Evolutionary conservation across 2,329 filamentous ascomycete genomes (phyloP).

Genomic region (Ampelomyces quisqualis): DNA sequence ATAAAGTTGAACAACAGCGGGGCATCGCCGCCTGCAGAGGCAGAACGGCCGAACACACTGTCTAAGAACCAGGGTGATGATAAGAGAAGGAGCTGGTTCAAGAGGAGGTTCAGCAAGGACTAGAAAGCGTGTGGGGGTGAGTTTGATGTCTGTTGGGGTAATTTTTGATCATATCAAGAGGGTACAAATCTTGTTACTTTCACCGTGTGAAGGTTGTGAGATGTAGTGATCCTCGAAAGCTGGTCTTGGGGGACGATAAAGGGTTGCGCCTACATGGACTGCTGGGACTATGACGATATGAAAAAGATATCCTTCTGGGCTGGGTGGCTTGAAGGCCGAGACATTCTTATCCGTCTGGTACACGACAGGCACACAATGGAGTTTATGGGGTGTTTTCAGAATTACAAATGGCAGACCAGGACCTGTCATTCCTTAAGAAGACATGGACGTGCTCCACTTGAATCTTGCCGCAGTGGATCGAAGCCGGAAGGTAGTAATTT

Average conservation of each 20-base stretch:
- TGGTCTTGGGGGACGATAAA: conserved; percentile 3
- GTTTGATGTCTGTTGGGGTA: no score
- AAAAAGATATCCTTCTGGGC: conserved; percentile 5
- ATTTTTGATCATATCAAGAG: neutral
- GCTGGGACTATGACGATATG: conserved; percentile 14
- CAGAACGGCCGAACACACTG: conserved; percentile 19
- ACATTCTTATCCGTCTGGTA: conserved; percentile 8
- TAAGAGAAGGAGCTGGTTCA: conserved; percentile 90
- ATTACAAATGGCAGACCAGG: neutral
- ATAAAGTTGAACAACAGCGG: conserved; percentile 27
- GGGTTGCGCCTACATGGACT: conserved; percentile 4
- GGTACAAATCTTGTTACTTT: conserved; percentile 2
- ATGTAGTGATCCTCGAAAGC: conserved; percentile 5
- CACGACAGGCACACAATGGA: conserved; percentile 10
- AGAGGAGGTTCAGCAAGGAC: conserved; percentile 73
- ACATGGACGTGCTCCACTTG: conserved; percentile 12
- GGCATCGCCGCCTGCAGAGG: conserved; percentile 11
- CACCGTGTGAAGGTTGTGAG: conserved; percentile 9
- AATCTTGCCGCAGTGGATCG: conserved; percentile 1
- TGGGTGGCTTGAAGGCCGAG: conserved; percentile 6
- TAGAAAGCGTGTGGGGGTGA: conserved; percentile 20
- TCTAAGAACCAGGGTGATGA: conserved; percentile 30
- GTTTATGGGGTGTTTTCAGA: conserved; percentile 13
- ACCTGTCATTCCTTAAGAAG: conserved; percentile 20
- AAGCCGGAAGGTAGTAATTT: conserved; percentile 27